These are phyloP conservation scores for Magnusiomyces suaveolens DNA, from an alignment of 1,139 yeast genomes.

Conservation along the genomic window DNA sequence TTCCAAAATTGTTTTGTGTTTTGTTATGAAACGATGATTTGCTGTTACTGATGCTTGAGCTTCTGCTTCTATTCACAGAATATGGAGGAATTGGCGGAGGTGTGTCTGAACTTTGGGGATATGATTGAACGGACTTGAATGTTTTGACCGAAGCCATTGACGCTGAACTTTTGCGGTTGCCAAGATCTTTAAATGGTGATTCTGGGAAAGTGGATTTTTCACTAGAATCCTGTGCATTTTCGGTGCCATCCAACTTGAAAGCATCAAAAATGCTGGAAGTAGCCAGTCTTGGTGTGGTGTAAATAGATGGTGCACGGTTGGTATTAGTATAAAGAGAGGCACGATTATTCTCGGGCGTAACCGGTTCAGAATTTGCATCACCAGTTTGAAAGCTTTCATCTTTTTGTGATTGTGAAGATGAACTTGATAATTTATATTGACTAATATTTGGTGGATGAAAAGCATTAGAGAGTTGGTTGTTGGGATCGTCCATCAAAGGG, in stretches of 20 bases:
- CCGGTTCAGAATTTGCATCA: background rate
- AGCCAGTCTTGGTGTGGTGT: background rate
- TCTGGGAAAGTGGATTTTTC: background rate
- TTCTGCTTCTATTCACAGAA: background rate
- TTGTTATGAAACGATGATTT: background rate
- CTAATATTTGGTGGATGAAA: background rate
- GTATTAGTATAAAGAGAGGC: background rate
- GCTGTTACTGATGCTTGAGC: background rate
- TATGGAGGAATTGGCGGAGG: constrained; percentile 1
- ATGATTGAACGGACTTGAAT: background rate
- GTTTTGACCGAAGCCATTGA: background rate
- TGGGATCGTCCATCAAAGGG: background rate
- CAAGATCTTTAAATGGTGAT: background rate
- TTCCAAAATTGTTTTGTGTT: background rate
- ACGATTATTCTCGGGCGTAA: background rate
- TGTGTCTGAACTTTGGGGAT: background rate
- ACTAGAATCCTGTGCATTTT: background rate
- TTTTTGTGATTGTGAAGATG: background rate
- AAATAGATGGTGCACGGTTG: background rate
- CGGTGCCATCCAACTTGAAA: too few relatives aligned
- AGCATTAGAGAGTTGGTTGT: background rate
- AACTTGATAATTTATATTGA: constrained; percentile 7
- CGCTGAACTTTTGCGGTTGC: background rate
- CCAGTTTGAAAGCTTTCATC: background rate
- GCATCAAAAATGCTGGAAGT: background rate